These are phyloP conservation scores for Viola odorata DNA, from an alignment of 345 rosid genomes.

Conservation along the genomic window DNA sequence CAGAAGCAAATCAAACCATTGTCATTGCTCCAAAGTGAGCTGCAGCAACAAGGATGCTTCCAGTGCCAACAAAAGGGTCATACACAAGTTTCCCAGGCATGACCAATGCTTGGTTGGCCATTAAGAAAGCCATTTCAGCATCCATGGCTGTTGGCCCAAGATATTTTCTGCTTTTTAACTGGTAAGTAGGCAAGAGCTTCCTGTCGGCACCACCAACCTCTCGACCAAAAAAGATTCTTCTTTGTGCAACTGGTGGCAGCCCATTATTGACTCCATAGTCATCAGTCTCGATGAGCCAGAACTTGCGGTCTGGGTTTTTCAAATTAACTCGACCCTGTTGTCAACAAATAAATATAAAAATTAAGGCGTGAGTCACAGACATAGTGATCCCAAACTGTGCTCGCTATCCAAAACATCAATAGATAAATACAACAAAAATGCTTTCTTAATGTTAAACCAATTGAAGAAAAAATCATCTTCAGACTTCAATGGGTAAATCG, in stretches of 20 bases:
- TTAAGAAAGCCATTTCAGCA: constrained; percentile 96
- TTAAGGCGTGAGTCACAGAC: no score
- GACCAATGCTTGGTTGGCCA: constrained; percentile 93
- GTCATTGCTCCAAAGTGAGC: constrained; percentile 93
- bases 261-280: constrained; percentile 70
- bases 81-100: constrained; percentile 74
- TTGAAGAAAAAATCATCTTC: no score
- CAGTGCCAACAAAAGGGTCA: constrained; percentile 97
- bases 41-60: constrained; percentile 91
- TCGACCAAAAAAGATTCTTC: constrained; percentile 79
- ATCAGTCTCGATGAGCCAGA: constrained; percentile 85
- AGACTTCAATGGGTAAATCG: no score
- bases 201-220: constrained; percentile 92
- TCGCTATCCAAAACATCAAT: no score
- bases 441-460: no score
- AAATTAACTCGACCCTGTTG: constrained; percentile 69
- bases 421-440: no score
- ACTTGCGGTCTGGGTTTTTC: constrained; percentile 71
- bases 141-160: constrained; percentile 99
- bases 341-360: background rate
- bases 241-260: constrained; percentile 69
- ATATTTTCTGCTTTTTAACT: constrained; percentile 74
- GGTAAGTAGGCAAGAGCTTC: constrained; percentile 77
- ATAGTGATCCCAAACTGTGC: no score
- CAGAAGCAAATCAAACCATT: constrained; percentile 40